Base-by-base conservation (phyloP, 2,329 filamentous ascomycete species). In the Bisporella sp. region DNA sequence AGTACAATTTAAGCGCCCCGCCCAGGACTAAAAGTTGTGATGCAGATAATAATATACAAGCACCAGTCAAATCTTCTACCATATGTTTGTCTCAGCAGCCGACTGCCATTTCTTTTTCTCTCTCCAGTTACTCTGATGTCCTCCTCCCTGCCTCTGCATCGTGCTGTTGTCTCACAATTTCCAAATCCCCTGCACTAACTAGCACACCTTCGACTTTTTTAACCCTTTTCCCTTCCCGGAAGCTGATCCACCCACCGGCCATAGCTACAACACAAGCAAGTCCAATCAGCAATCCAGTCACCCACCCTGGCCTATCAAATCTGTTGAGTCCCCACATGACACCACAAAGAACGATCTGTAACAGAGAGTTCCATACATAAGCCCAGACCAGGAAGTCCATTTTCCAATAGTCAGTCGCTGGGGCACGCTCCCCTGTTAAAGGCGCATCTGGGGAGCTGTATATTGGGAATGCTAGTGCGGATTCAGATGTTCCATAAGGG, bases 351-450 rank as follows among this genome's bases (percentile, higher is more conserved):
- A 50, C 45, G 6, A 43, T 52, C 29, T 56, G 54, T 4, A 78
- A 47, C 2, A 74, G 66, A 1, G 71, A 75, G 49, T 57, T 56
- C 28, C 41, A 39, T 4, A 55, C 41, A 53, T 54, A 56, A 53
- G 54, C 54, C 67, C 55, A 57, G 32, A 1, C 63, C 65, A 41
- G 79, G 49, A 84, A 79, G 57, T 91, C 85, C 63, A 95, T 71
- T 66, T 86, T 89, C 85, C 87, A 90, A 6, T 77, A 57, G 31
- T 68, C 67, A 0, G 85, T 89, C 2, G 84, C 76, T 3, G 77
- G 76, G 0, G 86, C 86, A 4, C 84, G 78, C 6, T 78, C 66
- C 9, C 84, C 86, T 0, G 87, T 91, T n/a, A 86, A 72, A 0
- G 86, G 35, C 13, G 35, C 9, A 13, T 39, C 35, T 39, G 35